Evolutionary conservation across 2,329 filamentous ascomycete species (phyloP).

Genomic region (Aspergillus fumigatus): DNA sequence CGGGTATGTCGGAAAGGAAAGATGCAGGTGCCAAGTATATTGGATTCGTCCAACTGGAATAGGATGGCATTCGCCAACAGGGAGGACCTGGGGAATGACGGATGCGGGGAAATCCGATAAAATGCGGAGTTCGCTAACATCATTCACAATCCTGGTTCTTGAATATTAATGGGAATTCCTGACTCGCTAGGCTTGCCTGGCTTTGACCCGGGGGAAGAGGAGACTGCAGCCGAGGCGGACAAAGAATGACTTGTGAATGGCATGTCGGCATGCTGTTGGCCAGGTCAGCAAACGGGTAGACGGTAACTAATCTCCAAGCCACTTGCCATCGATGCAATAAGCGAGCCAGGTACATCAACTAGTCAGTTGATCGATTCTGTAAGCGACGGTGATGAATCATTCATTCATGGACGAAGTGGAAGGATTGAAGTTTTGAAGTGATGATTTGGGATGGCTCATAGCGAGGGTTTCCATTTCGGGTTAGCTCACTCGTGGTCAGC

Average conservation of each 20-base stretch:
- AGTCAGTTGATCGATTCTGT: background rate
- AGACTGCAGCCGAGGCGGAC: too few species aligned
- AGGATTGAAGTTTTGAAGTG: background rate
- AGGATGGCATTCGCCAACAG: background rate
- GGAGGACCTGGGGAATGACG: background rate
- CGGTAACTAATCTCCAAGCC: background rate
- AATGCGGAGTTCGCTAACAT: background rate
- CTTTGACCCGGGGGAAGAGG: background rate
- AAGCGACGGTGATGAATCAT: background rate
- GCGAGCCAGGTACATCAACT: background rate
- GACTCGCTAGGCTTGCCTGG: background rate
- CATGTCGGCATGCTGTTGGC: background rate
- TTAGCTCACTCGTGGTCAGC: background rate
- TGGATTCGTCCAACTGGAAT: background rate
- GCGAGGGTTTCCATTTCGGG: constrained; percentile 5
- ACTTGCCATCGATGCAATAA: background rate
- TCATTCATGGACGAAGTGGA: background rate
- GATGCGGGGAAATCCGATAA: background rate
- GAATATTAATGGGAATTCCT: background rate
- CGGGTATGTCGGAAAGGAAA: background rate
- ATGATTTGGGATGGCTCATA: background rate
- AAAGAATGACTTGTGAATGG: background rate
- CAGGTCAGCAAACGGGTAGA: background rate
- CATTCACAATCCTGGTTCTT: background rate
- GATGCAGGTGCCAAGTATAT: background rate